Base-by-base conservation (phyloP, 2,329 filamentous ascomycete genomes). In the Colletotrichum camelliae region DNA sequence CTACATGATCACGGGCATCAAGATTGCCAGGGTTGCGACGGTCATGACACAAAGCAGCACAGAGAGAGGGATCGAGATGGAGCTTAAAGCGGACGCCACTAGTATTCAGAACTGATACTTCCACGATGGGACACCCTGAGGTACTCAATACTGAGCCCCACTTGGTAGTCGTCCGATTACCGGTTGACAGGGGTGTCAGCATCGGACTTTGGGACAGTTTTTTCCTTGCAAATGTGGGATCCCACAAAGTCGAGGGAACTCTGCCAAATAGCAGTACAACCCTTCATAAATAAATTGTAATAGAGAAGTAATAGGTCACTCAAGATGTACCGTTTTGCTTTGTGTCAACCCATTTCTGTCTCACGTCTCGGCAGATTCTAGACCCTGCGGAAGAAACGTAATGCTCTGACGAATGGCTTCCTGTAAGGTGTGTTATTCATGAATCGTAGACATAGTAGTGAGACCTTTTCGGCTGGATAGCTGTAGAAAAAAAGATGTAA, bases 1-100 rank as follows among this genome's bases (percentile, higher is more conserved):
- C 2, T 61, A 61, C 16, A 18, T 61, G 57, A 61, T 61, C 57
- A 61, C 57, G 7, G 57, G 57, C 57, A 24, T 61, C 57, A 61
- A 61, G 57, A 61, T 7, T 31, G 57, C 57, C 4, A 61, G 57
- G 57, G 57, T 7, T 8, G 57, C 57, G 8, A 61, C n/a, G n/a
- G 57, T 31, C 15, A 16, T 9, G 7, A 61, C 57, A 7, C 7
- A 9, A 31, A 61, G 24, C 57, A 61, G n/a, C n/a, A 61, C 57
- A 18, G 57, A 61, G 57, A 61, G n/a, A n/a, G 18, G 7, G 6
- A 24, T 16, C 10, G 10, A 16, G 9, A 16, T 16, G 9, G 37
- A 39, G 10, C 9, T 39, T 39, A 39, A 39, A 16, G 37, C 16
- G 37, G 37, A 39, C 16, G 37, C 10, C 10, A 39, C 37, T 10